Base-by-base conservation (phyloP, 768 basidiomycete species). In the Xerocomus spinulosus region DNA sequence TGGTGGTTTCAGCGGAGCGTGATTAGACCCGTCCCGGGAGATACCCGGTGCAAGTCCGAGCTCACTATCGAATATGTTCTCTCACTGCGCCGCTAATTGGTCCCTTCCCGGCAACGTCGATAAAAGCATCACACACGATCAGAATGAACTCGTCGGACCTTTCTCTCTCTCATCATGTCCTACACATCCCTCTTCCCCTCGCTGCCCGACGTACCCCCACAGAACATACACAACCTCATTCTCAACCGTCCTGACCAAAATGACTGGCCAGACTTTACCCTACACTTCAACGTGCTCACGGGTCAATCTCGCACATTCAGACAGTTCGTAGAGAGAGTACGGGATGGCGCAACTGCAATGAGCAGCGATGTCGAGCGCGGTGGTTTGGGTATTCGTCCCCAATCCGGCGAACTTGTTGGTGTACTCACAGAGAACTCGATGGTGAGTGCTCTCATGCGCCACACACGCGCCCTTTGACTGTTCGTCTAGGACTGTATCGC, bases 391-490 rank as follows among this genome's bases (percentile, higher is more conserved):
- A 58, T 89, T 10, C 57, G 63, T 5, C 61, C 63, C 0, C 69
- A 68, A 34, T 69, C 74, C 17, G 71, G 70, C 0, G 82, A 85
- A 44, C 77, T 87, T 20, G 72, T 87, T 17, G 87, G 84, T 6
- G 77, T 90, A 14, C 74, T 87, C 59, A 79, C 78, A 63, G 75
- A 83, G 38, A 90, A 89, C 59, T 82, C 77, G 29, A 59, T 81
- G 61, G 87, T 86, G n/a, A 64, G 63, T 6, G 14, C 38, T 32
- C 28, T 42, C 25, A 3, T 8, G 25, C 10, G 0, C 10, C 30
- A 15, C 12, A 28, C 13, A 25, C 46, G 14, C n/a, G 29, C 28
- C 21, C 6, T 6, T 23, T 39, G 13, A 46, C 29, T 6, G 9
- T 15, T 17, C 30, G 17, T 47, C 14, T 26, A 84, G 83, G 81